Evolutionary conservation across 495 filamentous ascomycete genomes (phyloP).

Genomic region (Pyrenula aspistea): DNA sequence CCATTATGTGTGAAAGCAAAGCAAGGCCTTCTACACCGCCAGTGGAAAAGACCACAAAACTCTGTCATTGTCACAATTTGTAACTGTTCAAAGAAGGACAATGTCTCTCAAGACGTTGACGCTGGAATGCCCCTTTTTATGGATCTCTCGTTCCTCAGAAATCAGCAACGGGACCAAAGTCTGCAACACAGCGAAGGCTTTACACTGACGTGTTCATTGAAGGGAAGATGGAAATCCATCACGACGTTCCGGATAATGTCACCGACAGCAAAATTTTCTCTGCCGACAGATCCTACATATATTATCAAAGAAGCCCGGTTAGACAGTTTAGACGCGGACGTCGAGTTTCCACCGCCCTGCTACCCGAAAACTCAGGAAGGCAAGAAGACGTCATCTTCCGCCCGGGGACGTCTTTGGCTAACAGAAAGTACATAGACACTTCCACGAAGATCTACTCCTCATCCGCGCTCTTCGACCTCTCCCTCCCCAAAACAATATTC

Average conservation of each 20-base stretch:
- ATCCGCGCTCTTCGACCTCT: background rate
- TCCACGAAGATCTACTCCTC: too few species aligned
- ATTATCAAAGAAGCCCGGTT: background rate
- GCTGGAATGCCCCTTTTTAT: background rate
- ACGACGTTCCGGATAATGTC: background rate
- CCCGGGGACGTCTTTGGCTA: too few species aligned
- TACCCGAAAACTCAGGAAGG: background rate
- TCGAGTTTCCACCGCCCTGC: background rate
- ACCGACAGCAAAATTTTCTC: background rate
- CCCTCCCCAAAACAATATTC: background rate
- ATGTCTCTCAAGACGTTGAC: background rate
- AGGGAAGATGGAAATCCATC: background rate
- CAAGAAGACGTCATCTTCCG: too few species aligned
- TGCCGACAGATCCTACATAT: background rate
- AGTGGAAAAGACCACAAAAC: background rate
- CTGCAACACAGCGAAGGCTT: background rate
- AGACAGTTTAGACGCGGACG: background rate
- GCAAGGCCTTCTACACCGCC: background rate
- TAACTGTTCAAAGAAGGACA: background rate
- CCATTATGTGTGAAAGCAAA: background rate
- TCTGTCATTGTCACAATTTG: background rate
- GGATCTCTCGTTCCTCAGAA: background rate
- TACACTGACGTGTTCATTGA: background rate
- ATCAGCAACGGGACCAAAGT: background rate
- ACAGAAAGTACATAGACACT: too few species aligned